Base-by-base conservation (phyloP, 306 rosid genomes). In the Glycine latifolia region DNA sequence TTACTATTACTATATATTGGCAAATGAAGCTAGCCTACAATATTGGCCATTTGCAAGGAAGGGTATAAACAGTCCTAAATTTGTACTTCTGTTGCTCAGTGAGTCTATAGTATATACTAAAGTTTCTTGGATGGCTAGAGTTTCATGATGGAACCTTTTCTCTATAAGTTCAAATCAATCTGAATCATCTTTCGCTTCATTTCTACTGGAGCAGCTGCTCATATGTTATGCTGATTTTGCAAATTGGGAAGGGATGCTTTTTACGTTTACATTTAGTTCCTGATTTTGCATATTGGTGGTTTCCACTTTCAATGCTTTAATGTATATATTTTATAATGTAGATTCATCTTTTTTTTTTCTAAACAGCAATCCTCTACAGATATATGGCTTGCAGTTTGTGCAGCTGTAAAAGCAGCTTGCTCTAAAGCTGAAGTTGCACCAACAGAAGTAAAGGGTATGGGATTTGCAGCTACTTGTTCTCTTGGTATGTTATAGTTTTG, bases 301-400 rank as follows among this genome's bases (percentile, higher is more conserved):
- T 79, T 73, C 10, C 58, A 14, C 2, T 79, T 67, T 74, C 39
- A 20, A 20, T 68, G 48, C 54, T 48, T 76, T 37, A 50, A 17
- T 16, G 2, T 5, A 47, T 7, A 17, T 39, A 50, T 59, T 74
- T 67, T 56, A 17, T 79, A 74, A 81, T 80, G 74, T 77, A 53
- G 76, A 83, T 65, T 58, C 75, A 74, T 81, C 68, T 66, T 58
- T 79, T 80, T 79, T 80, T 80, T 75, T 73, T 65, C 71, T 69
- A 87, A 79, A 79, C 95, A 95, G 99, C 99, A 95, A 95, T 95
- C 98, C 75, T 95, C 99, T 59, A 93, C 99, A 14, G 99, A 93
- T 88, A 95, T 95, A 77, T 95, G 99, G 99, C 99, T 83, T 81
- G 96, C 99, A 52, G 89, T 95, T 73, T 88, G 98, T 85, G 94